Evolutionary conservation across 306 rosid genomes (phyloP), one percentile per base, ranked within the genome.

Genomic region (Vigna hirtella): DNA sequence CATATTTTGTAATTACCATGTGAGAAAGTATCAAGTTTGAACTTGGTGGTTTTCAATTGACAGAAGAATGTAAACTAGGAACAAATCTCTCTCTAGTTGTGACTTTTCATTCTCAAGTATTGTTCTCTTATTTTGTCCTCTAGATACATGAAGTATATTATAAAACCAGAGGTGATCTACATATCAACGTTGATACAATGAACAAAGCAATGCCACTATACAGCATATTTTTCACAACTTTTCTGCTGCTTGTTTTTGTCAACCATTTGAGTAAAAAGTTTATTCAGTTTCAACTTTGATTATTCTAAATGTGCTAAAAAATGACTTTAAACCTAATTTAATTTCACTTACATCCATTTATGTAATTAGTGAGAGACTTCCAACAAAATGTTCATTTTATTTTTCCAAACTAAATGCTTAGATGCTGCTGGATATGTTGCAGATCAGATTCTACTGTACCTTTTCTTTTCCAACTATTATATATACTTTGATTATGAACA

Each of bases 21-120:
- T 79, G 77, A 84, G 72, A 73, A 79, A 77, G 71, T 78, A 66
- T 71, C 72, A 65, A 81, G 77, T 58, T 82, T 78, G 50, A 78
- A 73, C 77, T 74, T 81, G 58, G 77, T 86, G 80, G 64, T 64
- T 79, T 76, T 70, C 59, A 79, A 61, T 73, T 75, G 38, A 63
- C 70, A 38, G 78, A 75, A 76, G 66, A 87, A 86, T 77, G 85
- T 83, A 90, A 86, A 79, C 53, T 70, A 70, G 80, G 83, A 76
- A 61, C 65, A 74, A 70, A 26, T 85, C 49, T 78, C 76, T 56
- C 76, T 56, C 74, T 56, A 72, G 63, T 61, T 81, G 63, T 85
- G 76, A 74, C 53, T 61, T 78, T 73, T 73, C 85, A 84, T 83
- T 85, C 86, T 73, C 73, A 82, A 77, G 40, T 66, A 70, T 63